A percentile compares a stretch with the other conserved stretches of the same genome.
Conservation (phyloP, 75 land plant genomes). For the Cupressus sempervirens region DNA sequence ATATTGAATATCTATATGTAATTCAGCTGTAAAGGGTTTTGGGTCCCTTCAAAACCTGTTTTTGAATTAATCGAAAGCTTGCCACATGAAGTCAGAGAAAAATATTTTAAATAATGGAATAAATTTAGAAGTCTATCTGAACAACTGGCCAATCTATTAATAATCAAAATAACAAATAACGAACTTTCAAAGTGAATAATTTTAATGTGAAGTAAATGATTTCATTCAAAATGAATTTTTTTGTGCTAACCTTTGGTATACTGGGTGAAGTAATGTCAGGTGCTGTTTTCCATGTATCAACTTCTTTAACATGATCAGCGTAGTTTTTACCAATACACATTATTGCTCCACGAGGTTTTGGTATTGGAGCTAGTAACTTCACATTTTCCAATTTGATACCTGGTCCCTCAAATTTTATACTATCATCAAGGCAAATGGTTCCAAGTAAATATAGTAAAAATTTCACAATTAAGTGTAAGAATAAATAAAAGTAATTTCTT, state of each 20-base stretch:
- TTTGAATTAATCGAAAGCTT: too few species aligned
- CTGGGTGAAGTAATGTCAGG: constrained; percentile 41
- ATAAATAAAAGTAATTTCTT: constrained; percentile 7
- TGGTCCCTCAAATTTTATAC: constrained; percentile 11
- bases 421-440: neutral
- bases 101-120: too few species aligned
- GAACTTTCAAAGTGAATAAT: neutral
- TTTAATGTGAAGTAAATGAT: neutral
- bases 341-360: constrained; percentile 36
- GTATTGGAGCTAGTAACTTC: constrained; percentile 41
- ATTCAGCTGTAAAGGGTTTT: too few species aligned
- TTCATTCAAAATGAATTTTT: neutral
- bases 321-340: constrained; percentile 53
- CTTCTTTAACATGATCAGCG: constrained; percentile 44
- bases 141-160: neutral
- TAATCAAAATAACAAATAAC: neutral
- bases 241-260: constrained; percentile 36
- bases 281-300: constrained; percentile 51
- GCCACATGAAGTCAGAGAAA: neutral
- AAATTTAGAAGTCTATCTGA: neutral
- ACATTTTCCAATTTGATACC: constrained; percentile 27
- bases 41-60: too few species aligned
- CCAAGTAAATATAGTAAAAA: constrained; percentile 3
- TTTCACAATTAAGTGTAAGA: neutral
- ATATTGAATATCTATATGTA: too few species aligned